Conservation (phyloP, 1,284 basidiomycete species). For the Boletus sp. region DNA sequence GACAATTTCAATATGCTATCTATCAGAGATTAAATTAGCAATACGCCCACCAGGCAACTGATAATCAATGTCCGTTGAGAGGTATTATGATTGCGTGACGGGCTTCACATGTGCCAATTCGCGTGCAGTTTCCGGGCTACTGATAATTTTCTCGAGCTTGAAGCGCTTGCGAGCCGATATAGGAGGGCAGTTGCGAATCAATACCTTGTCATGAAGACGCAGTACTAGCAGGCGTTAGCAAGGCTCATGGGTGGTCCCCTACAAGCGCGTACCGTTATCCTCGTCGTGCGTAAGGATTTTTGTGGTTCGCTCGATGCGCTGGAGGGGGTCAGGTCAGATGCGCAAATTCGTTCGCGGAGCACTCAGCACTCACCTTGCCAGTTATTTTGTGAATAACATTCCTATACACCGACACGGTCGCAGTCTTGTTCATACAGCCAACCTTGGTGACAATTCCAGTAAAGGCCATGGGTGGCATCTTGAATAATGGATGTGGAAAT, state of each 20-base stretch:
- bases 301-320: slow-evolving; percentile 69
- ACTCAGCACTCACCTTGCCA: slow-evolving; percentile 55
- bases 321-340: slow-evolving; percentile 10
- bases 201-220: slow-evolving; percentile 61
- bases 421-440: slow-evolving; percentile 78
- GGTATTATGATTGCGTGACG: slow-evolving; percentile 8
- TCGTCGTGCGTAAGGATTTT: slow-evolving; percentile 76
- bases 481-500: background rate
- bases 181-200: slow-evolving; percentile 76
- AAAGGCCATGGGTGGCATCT: slow-evolving; percentile 74
- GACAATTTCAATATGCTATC: background rate
- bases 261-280: slow-evolving; percentile 49
- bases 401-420: slow-evolving; percentile 72
- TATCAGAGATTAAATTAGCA: background rate
- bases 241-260: background rate
- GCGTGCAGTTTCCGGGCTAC: slow-evolving; percentile 61
- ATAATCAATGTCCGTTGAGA: background rate
- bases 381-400: slow-evolving; percentile 64
- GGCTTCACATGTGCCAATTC: slow-evolving; percentile 33
- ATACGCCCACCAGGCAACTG: background rate
- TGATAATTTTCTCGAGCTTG: slow-evolving; percentile 59
- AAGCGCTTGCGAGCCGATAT: slow-evolving; percentile 74
- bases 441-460: slow-evolving; percentile 71
- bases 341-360: background rate
- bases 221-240: slow-evolving; percentile 44